These are phyloP conservation scores for Pseudomassariella vexata DNA, from an alignment of 2,329 filamentous ascomycete genomes.

Conservation along the genomic window DNA sequence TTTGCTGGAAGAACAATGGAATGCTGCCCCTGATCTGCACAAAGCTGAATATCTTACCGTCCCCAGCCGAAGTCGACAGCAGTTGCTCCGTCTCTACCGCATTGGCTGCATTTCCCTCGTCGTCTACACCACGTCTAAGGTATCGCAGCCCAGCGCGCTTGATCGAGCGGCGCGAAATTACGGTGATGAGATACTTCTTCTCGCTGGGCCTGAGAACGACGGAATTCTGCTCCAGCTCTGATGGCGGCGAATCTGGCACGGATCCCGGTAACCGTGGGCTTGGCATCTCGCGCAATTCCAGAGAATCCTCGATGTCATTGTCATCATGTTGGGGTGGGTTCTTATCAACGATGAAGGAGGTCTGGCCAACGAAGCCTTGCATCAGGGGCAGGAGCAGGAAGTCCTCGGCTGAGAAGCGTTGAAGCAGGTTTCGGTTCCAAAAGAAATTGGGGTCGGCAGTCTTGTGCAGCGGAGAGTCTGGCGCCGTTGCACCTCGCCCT, in stretches of 20 bases:
- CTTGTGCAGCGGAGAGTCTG: slow-evolving; percentile 59
- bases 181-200: slow-evolving; percentile 67
- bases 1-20: slow-evolving; percentile 91
- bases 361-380: slow-evolving; percentile 91
- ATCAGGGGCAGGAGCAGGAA: slow-evolving; percentile 73
- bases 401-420: slow-evolving; percentile 69
- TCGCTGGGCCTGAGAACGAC: slow-evolving; percentile 38
- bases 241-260: slow-evolving; percentile 9
- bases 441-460: slow-evolving; percentile 77
- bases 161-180: slow-evolving; percentile 84
- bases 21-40: slow-evolving; percentile 87
- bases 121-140: slow-evolving; percentile 82
- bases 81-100: slow-evolving; percentile 94
- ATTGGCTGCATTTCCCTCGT: slow-evolving; percentile 84
- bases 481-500: slow-evolving; percentile 30
- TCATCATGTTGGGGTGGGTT: slow-evolving; percentile 49
- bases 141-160: slow-evolving; percentile 87
- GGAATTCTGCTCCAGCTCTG: slow-evolving; percentile 17
- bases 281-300: slow-evolving; percentile 24
- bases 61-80: slow-evolving; percentile 64
- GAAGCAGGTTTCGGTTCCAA: slow-evolving; percentile 78
- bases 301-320: slow-evolving; percentile 20
- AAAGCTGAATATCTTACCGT: slow-evolving; percentile 69
- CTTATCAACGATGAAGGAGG: slow-evolving; percentile 67
- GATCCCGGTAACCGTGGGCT: slow-evolving; percentile 9